Evolutionary conservation across 2,329 filamentous ascomycete species (phyloP).

Genomic region (Diaporthe nobilis): DNA sequence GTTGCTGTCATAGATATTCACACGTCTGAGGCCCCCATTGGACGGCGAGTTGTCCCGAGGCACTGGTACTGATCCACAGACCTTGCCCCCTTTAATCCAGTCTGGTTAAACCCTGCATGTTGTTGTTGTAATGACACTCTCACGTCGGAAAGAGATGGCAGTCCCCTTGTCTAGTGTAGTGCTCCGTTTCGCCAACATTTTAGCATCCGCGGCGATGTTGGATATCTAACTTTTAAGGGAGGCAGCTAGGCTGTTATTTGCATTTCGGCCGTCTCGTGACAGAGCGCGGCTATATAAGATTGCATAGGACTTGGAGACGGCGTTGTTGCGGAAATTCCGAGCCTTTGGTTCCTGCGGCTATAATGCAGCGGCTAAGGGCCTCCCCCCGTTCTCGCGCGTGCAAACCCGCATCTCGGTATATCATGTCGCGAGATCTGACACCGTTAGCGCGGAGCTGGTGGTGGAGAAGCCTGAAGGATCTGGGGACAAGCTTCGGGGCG

Average conservation of each 20-base stretch:
- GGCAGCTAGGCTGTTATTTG: background rate
- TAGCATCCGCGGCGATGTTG: background rate
- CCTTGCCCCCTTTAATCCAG: background rate
- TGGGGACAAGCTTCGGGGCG: constrained; percentile 31
- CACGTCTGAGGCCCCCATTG: background rate
- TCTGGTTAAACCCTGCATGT: background rate
- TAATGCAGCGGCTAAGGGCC: background rate
- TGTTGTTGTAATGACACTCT: background rate
- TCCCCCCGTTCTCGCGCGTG: background rate
- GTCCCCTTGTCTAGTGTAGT: no score
- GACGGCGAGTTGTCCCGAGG: background rate
- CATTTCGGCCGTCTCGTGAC: background rate
- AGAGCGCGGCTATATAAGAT: background rate
- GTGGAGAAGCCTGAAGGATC: constrained; percentile 13
- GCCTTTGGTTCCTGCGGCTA: background rate
- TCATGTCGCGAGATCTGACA: constrained; percentile 1
- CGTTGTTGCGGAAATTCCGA: background rate
- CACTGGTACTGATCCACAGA: background rate
- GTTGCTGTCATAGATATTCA: background rate
- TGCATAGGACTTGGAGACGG: background rate
- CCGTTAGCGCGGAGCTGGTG: background rate
- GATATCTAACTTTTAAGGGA: background rate
- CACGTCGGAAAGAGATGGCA: background rate
- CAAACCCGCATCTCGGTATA: constrained; percentile 1
- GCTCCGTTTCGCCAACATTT: background rate